Percentiles rank a stretch among this genome's conserved stretches.
Evolutionary conservation across 73 alveolate species (phyloP).

Genomic region (Stentor roeselii): DNA sequence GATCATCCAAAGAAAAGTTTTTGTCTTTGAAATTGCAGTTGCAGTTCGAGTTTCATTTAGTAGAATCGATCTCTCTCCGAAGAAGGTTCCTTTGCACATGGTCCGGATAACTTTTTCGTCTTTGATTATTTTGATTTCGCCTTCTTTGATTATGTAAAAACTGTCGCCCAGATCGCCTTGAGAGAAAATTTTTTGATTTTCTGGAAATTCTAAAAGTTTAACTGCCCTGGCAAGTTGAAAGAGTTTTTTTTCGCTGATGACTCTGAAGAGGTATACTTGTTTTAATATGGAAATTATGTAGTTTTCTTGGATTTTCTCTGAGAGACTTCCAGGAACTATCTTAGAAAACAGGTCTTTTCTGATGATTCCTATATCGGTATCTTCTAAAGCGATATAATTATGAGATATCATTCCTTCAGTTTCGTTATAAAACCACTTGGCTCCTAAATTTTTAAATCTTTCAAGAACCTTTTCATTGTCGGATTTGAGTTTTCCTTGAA

Average conservation of each 20-base stretch:
- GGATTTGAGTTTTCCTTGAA: too few relatives aligned
- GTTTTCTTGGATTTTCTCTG: too few relatives aligned
- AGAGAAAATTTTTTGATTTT: background rate
- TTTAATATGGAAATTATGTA: too few relatives aligned
- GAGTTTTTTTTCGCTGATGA: background rate
- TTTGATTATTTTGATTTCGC: background rate
- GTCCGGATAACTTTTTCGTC: background rate
- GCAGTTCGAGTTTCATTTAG: background rate
- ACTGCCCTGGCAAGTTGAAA: background rate
- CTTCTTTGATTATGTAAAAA: background rate
- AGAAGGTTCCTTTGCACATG: background rate
- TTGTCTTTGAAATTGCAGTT: background rate
- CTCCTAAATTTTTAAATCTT: too few relatives aligned
- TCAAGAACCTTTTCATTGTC: too few relatives aligned
- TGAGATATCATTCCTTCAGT: too few relatives aligned
- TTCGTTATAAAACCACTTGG: too few relatives aligned
- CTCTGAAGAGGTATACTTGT: background rate
- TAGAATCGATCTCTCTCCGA: conserved; percentile 1
- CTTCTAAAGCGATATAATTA: too few relatives aligned
- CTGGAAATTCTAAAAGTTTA: background rate
- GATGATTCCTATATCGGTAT: too few relatives aligned
- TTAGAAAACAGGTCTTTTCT: too few relatives aligned
- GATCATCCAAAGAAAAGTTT: background rate
- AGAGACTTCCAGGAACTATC: too few relatives aligned
- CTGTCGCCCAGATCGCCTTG: conserved; percentile 24